Evolutionary conservation across 2,329 filamentous ascomycete species (phyloP).

Genomic region (Fusarium tuaranense): DNA sequence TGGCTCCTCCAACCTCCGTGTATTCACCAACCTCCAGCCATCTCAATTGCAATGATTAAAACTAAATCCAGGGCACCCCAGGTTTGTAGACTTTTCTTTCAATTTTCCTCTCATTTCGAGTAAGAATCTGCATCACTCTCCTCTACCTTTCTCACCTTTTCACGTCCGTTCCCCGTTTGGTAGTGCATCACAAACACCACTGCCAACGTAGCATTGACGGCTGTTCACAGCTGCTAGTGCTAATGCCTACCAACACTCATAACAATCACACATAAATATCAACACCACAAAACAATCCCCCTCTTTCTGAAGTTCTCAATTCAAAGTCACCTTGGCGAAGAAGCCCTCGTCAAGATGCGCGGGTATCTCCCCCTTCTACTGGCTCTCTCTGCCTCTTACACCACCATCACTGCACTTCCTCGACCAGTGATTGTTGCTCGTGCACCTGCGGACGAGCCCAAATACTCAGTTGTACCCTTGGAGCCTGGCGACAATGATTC

Average conservation of each 20-base stretch:
- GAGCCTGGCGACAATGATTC: conserved; percentile 47
- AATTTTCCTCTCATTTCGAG: conserved; percentile 22
- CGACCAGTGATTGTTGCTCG: conserved; percentile 41
- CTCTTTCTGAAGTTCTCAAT: neutral
- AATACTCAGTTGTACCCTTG: conserved; percentile 55
- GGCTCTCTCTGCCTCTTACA: conserved; percentile 46
- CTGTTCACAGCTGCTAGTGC: conserved; percentile 34
- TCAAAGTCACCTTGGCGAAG: conserved; percentile 14
- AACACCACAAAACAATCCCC: neutral
- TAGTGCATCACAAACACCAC: conserved; percentile 24
- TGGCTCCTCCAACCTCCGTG: conserved; percentile 42
- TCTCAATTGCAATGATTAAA: conserved; percentile 43
- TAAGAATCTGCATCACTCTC: conserved; percentile 24
- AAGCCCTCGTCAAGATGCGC: conserved; percentile 46
- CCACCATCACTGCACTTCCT: conserved; percentile 46
- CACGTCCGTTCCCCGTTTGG: neutral
- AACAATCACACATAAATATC: conserved; percentile 1
- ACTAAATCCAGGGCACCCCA: conserved; percentile 28
- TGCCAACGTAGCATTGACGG: neutral
- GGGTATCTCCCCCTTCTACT: conserved; percentile 44
- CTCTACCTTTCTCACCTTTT: neutral
- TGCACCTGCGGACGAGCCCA: conserved; percentile 43
- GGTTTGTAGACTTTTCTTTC: conserved; percentile 8
- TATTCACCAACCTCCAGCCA: conserved; percentile 41
- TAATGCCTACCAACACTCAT: conserved; percentile 15